phyloP scores from a whole-genome alignment of 2,329 filamentous ascomycete genomes.

The Colletotrichum shisoi region DNA sequence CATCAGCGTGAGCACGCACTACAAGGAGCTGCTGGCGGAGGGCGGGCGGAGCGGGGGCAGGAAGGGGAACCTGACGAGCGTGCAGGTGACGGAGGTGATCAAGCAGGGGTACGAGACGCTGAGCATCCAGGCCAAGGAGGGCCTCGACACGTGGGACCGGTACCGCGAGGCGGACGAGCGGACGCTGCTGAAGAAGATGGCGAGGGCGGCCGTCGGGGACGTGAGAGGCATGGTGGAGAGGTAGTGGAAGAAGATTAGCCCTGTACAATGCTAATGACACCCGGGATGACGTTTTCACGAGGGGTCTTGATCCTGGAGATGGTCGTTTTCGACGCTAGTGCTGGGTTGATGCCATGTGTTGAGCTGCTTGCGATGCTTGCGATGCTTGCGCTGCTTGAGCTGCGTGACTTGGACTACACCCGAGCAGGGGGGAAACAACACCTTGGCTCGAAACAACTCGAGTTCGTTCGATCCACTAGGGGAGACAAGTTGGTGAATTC shows the following conservation, averaged over 20 bases:
- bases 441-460: neutral
- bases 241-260: slow-evolving; percentile 30
- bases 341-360: no score
- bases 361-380: no score
- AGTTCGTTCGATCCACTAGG: neutral
- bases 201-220: slow-evolving; percentile 75
- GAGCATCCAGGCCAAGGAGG: slow-evolving; percentile 88
- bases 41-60: slow-evolving; percentile 56
- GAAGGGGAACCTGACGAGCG: slow-evolving; percentile 75
- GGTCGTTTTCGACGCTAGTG: no score
- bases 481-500: no score
- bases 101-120: slow-evolving; percentile 96
- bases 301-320: neutral
- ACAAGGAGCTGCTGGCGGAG: slow-evolving; percentile 79
- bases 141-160: slow-evolving; percentile 82
- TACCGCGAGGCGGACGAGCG: slow-evolving; percentile 90
- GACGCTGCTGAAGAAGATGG: slow-evolving; percentile 84
- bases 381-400: no score
- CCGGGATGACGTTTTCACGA: slow-evolving; percentile 16
- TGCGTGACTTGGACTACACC: no score
- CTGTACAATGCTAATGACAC: slow-evolving; percentile 27
- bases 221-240: slow-evolving; percentile 61
- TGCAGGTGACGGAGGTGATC: slow-evolving; percentile 88
- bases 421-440: neutral
- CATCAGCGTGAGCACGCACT: slow-evolving; percentile 83